Evolutionary conservation across 345 rosid species (phyloP).

Genomic region (Lepidium didymum): DNA sequence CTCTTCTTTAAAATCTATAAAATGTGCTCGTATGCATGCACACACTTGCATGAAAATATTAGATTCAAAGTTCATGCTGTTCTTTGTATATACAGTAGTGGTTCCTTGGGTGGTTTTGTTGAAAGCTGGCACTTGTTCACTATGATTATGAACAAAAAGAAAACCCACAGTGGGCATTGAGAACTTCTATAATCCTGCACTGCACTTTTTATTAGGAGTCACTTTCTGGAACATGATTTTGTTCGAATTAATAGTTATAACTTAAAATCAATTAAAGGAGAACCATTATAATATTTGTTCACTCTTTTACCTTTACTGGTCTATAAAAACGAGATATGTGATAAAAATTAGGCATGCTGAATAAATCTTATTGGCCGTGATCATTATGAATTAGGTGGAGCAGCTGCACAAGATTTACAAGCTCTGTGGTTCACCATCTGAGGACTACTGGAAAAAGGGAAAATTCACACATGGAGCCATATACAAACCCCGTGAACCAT

Average conservation of each 20-base stretch:
- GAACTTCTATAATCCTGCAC: neutral
- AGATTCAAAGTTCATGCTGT: neutral
- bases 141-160: neutral
- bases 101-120: neutral
- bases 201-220: neutral
- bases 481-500: conserved; percentile 89
- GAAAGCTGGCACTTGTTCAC: neutral
- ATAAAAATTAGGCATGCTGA: neutral
- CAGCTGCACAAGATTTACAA: conserved; percentile 96
- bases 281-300: neutral
- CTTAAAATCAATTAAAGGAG: neutral
- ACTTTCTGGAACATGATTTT: neutral
- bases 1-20: neutral
- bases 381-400: conserved; percentile 55
- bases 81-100: neutral
- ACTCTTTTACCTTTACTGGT: neutral
- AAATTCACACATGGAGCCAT: conserved; percentile 94
- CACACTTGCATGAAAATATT: neutral
- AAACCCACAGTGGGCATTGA: neutral
- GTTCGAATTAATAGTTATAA: neutral
- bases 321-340: neutral
- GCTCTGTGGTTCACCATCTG: conserved; percentile 97
- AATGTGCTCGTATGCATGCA: neutral
- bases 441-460: conserved; percentile 94
- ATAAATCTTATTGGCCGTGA: neutral